Evolutionary conservation across 352 stramenopile genomes (phyloP), one percentile per base, ranked within the genome.

Genomic region (Pythium vanterpoolii): DNA sequence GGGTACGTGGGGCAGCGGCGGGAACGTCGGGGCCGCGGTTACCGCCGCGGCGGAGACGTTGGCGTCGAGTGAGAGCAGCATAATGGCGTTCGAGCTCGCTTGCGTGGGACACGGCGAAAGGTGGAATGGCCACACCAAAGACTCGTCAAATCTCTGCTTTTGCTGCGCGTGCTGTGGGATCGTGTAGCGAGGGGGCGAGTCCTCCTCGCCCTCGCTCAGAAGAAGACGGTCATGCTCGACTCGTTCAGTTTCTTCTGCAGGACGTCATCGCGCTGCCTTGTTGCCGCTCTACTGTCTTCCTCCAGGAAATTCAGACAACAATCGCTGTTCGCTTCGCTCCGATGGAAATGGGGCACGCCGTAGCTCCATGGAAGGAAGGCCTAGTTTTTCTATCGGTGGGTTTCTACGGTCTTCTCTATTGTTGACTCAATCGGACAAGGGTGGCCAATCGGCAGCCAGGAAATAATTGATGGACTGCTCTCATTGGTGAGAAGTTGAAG

Each of bases 1-100:
- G 18, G 62, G 62, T 33, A 69, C 28, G 5, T 43, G 47, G 4
- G 62, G 62, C 39, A 69, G 28, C n/a, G 45, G 42, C 5, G 62
- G 62, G 23, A 69, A 39, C 13, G 58, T 51, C 50, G 50, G 11
- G 5, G 58, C 24, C 2, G 27, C 38, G 7, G 57, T 28, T 14
- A 49, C 30, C 5, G 28, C 48, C 19, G 36, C 30, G 5, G 39
- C 30, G 23, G 26, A 19, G 7, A 16, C 55, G 11, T 46, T 62
- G 44, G 33, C 55, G 26, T 48, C 45, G 33, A 24, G 34, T 16
- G 34, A n/a, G 10, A 16, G 42, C 19, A 48, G 14, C 18, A 28
- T 48, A 18, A n/a, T 24, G 6, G 39, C 34, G 13, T 19, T 13
- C 13, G 19, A 13, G 34, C 18, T 42, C 34, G 34, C 34, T 42